Conservation (phyloP, 768 basidiomycete species). For the Mrakia blollopis region DNA sequence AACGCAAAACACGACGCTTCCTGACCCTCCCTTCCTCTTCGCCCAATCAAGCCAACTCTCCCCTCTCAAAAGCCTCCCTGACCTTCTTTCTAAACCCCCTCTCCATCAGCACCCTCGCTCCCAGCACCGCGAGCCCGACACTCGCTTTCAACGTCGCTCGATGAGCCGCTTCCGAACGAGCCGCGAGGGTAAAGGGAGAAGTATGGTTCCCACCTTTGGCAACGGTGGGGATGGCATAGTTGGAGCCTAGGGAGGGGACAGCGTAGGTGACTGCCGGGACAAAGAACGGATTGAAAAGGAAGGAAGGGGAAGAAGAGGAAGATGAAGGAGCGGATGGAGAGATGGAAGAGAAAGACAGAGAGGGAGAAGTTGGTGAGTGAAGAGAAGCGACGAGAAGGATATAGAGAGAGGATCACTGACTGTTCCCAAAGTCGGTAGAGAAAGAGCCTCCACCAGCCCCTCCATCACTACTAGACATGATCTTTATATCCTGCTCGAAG, state of each 20-base stretch:
- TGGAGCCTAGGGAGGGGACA: conserved; percentile 1
- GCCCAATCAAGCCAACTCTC: too few relatives aligned
- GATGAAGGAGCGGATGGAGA: not conserved
- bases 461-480: not conserved
- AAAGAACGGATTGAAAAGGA: not conserved
- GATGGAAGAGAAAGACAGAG: not conserved
- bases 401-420: not conserved
- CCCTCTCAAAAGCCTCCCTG: not conserved
- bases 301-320: not conserved
- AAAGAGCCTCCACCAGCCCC: not conserved
- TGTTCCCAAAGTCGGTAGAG: conserved; percentile 26
- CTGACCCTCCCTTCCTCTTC: too few relatives aligned
- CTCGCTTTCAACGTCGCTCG: conserved; percentile 36
- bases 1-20: too few relatives aligned
- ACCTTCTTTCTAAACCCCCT: conserved; percentile 18
- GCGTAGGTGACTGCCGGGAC: not conserved
- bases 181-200: conserved; percentile 36
- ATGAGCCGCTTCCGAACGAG: conserved; percentile 38
- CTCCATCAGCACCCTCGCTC: conserved; percentile 34
- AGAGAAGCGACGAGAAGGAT: not conserved
- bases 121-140: conserved; percentile 36
- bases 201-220: conserved; percentile 30
- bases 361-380: too few relatives aligned
- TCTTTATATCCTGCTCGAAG: conserved; percentile 16
- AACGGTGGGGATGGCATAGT: conserved; percentile 11